Evolutionary conservation across 768 basidiomycete species (phyloP), one percentile per base, ranked within the genome.

Genomic region (Butyriboletus loyo): DNA sequence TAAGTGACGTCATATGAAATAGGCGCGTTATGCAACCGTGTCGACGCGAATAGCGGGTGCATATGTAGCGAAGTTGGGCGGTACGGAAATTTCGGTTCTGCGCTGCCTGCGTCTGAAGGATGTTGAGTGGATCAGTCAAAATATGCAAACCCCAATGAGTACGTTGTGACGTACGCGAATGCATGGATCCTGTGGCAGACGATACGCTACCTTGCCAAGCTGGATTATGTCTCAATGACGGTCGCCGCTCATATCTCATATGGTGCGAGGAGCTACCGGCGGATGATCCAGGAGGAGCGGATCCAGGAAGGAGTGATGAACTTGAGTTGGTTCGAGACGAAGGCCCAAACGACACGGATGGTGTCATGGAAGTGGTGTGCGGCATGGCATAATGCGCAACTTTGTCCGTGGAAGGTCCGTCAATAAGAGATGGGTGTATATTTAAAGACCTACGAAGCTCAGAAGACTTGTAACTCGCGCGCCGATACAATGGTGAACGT

Each of bases 11-110:
- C 82, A 66, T 82, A 86, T 28, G 78, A 78, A 50, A 87, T 82
- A 28, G 85, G 84, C 2, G 85, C 81, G 52, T 73, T 76, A 53
- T 82, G 79, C 17, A 79, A 69, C 37, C 77, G 76, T 25, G 78
- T 79, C 46, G 77, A 74, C 4, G 84, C 81, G 44, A 86, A 75
- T 0, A 86, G 68, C 5, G 85, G 85, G 59, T 86, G 85, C 78
- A 86, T 82, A 61, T 82, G 77, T 24, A 82, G 62, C 36, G 75
- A 49, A 59, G 75, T 60, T 57, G 70, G 62, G 22, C 53, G 53
- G 30, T 59, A 61, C 2, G 55, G 59, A 15, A 55, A 55, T 50
- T 63, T 54, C 22, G 19, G 54, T 30, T 69, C 71, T 46, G 56
- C 43, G 39, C 63, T 65, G 46, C 64, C 66, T 25, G 54, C 38